Percentiles rank a stretch among this genome's conserved stretches.
Evolutionary conservation across 768 basidiomycete genomes (phyloP).

Genomic region (Roridomyces roridus): DNA sequence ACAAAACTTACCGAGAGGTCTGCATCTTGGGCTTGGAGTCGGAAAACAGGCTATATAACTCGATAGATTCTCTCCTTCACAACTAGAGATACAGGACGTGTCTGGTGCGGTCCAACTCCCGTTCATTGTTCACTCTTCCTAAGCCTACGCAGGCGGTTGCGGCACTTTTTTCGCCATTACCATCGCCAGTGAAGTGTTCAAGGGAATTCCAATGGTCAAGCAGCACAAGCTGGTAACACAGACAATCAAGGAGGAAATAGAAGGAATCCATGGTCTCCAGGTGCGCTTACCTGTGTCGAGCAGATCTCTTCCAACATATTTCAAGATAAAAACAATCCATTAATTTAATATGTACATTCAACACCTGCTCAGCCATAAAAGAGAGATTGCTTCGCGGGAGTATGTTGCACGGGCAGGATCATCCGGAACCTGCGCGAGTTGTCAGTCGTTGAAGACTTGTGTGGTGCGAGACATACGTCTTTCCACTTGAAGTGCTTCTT

Average conservation of each 20-base stretch:
- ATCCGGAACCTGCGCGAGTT: conserved; percentile 56
- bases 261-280: conserved; percentile 92
- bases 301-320: conserved; percentile 12
- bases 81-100: conserved; percentile 90
- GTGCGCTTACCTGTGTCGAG: conserved; percentile 50
- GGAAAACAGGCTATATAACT: neutral
- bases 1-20: conserved; percentile 68
- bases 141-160: conserved; percentile 75
- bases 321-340: conserved; percentile 6
- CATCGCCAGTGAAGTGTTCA: conserved; percentile 85
- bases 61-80: conserved; percentile 69
- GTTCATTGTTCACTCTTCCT: neutral
- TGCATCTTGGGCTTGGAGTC: neutral
- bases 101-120: conserved; percentile 66
- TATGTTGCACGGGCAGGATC: conserved; percentile 67
- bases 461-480: conserved; percentile 49
- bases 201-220: conserved; percentile 85
- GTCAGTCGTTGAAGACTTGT: conserved; percentile 2
- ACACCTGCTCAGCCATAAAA: conserved; percentile 55
- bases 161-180: conserved; percentile 96
- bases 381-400: conserved; percentile 67
- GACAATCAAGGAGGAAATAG: conserved; percentile 86
- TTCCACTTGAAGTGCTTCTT: conserved; percentile 80
- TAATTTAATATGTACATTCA: neutral
- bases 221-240: conserved; percentile 93